Percentiles rank a stretch among this genome's conserved stretches.
phyloP scores from a whole-genome alignment of 2,329 filamentous ascomycete genomes.

The Sclerotinia sclerotiorum region DNA sequence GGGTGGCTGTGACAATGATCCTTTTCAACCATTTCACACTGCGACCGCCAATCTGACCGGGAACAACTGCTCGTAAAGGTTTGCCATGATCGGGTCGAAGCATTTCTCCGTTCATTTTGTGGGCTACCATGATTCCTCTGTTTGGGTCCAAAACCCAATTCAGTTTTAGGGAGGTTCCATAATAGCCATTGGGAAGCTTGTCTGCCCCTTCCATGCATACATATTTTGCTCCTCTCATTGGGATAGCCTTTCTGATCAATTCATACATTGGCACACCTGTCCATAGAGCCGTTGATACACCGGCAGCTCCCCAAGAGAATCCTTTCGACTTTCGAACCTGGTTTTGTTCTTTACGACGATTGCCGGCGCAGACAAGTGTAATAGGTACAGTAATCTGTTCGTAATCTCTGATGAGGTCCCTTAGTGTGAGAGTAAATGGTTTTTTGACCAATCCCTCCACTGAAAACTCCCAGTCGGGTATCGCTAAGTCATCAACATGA shows the following conservation, averaged over 20 bases:
- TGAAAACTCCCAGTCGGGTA: slow-evolving; percentile 77
- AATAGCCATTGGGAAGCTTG: slow-evolving; percentile 81
- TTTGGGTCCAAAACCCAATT: slow-evolving; percentile 86
- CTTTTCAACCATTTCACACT: slow-evolving; percentile 92
- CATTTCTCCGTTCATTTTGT: slow-evolving; percentile 85
- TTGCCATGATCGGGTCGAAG: slow-evolving; percentile 83
- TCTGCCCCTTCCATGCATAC: slow-evolving; percentile 92
- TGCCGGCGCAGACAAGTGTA: slow-evolving; percentile 88
- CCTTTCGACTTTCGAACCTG: slow-evolving; percentile 86
- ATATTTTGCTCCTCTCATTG: slow-evolving; percentile 70
- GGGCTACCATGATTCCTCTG: slow-evolving; percentile 79
- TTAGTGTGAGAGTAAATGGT: slow-evolving; percentile 69
- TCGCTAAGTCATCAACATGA: slow-evolving; percentile 67
- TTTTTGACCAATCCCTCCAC: slow-evolving; percentile 82
- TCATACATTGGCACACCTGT: slow-evolving; percentile 78
- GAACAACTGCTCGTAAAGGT: slow-evolving; percentile 78
- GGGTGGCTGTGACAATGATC: slow-evolving; percentile 72
- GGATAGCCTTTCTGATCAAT: slow-evolving; percentile 66
- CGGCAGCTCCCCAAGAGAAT: slow-evolving; percentile 90
- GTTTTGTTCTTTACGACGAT: slow-evolving; percentile 91
- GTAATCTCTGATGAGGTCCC: slow-evolving; percentile 70
- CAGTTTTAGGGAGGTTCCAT: slow-evolving; percentile 83
- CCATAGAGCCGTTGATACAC: slow-evolving; percentile 82
- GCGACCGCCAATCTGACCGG: slow-evolving; percentile 86
- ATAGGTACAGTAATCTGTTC: slow-evolving; percentile 83